Base-by-base conservation (phyloP, 1,139 yeast genomes). In the Taphrina deformans region DNA sequence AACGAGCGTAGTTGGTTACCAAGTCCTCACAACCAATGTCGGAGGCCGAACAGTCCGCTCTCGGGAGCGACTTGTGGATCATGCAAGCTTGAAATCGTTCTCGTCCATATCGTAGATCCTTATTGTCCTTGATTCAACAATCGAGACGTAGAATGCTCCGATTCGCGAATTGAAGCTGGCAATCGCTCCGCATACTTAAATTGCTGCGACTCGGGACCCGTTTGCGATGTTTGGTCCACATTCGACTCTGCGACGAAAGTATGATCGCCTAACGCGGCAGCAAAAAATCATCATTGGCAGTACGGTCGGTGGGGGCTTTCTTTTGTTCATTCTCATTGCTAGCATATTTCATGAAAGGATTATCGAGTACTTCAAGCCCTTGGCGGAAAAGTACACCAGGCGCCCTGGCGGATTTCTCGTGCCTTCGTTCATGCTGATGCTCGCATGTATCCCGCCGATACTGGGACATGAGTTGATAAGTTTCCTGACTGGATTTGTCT, bases 361-460 rank as follows among this genome's bases (percentile, higher is more conserved):
- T 18, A 41, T 59, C 35, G 56, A 59, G 38, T 59, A 50, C 40
- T 50, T 50, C 48, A 59, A 59, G 33, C 63, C 63, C 14, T 35
- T 59, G 27, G 63, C 63, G 7, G 56, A 59, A 24, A 35, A 41
- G 29, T 59, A 59, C 27, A 59, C 63, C 12, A 48, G 46, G 29
- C 65, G 59, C 26, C 59, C 59, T 10, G 59, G 65, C 21, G 65
- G 65, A 26, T 65, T 59, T 38, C 52, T 65, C 16, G 59, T 65
- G 3, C 63, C 67, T 14, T 44, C 60, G 4, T 21, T 46, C 21
- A 31, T 65, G 23, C 55, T 61, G 16, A 45, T 62, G 24, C 24
- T 62, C 26, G 53, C 53, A 16, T 52, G 66, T 31, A 46, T 65
- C 14, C 67, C 67, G n/a, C 67, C 67, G 14, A 48, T 65, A 4